Conservation (phyloP, 345 rosid genomes). For the Citrus unshiu region DNA sequence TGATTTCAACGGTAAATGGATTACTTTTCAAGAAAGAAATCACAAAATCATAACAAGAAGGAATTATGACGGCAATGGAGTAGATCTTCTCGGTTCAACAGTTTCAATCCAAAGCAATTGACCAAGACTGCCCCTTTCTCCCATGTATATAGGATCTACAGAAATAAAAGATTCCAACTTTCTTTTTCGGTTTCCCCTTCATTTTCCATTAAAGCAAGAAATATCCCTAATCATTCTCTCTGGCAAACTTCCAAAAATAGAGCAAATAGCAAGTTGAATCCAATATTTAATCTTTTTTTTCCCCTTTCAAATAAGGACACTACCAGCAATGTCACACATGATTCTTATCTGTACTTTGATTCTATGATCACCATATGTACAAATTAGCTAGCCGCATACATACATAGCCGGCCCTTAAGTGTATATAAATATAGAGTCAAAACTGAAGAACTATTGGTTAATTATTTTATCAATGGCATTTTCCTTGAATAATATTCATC, state of each 20-base stretch:
- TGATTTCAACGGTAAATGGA: not conserved
- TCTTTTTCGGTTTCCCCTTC: not conserved
- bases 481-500: not conserved
- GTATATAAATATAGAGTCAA: not conserved
- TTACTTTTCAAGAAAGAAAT: not conserved
- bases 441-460: not conserved
- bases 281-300: not conserved
- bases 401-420: not conserved
- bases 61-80: not conserved
- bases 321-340: not conserved
- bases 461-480: not conserved
- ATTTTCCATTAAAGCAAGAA: constrained; percentile 14
- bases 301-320: not conserved
- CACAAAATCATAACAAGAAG: not conserved
- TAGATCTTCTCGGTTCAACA: constrained; percentile 8
- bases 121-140: not conserved
- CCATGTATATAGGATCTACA: not conserved
- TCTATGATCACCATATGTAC: not conserved
- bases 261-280: not conserved
- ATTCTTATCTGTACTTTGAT: constrained; percentile 21
- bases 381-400: not conserved
- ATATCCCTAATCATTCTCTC: not conserved
- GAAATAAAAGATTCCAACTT: not conserved
- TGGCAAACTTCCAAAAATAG: not conserved
- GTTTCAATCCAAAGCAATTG: constrained; percentile 21